Conservation (phyloP, 768 basidiomycete genomes). For the Lactifluus hygrophoroides region DNA sequence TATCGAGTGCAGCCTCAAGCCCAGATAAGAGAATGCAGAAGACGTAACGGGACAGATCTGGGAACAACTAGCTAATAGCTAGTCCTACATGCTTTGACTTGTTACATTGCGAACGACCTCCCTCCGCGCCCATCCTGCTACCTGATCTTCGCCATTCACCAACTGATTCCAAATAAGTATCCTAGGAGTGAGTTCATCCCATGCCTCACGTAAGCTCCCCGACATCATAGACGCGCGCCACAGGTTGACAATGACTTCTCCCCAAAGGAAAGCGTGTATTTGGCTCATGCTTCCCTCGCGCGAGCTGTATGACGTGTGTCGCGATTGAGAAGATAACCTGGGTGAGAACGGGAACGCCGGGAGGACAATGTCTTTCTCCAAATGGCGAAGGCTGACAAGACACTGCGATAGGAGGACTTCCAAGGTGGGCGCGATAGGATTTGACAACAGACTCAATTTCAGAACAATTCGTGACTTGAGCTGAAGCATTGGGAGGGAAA, state of each 20-base stretch:
- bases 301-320: slow-evolving; percentile 19
- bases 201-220: slow-evolving; percentile 27
- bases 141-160: slow-evolving; percentile 26
- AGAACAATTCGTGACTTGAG: neutral
- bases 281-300: slow-evolving; percentile 28
- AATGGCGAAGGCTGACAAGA: neutral
- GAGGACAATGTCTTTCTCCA: slow-evolving; percentile 6
- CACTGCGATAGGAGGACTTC: slow-evolving; percentile 10
- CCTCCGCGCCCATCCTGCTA: slow-evolving; percentile 51
- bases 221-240: slow-evolving; percentile 46
- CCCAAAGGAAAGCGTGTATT: slow-evolving; percentile 37
- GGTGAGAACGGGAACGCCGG: neutral
- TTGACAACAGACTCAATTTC: slow-evolving; percentile 12
- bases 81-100: neutral
- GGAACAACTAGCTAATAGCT: too few relatives aligned
- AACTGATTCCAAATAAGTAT: slow-evolving; percentile 49
- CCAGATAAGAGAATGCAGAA: too few relatives aligned
- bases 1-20: too few relatives aligned
- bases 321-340: neutral
- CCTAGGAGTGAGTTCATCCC: slow-evolving; percentile 47
- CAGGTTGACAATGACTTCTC: slow-evolving; percentile 43
- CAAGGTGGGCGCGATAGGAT: neutral
- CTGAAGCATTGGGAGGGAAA: neutral
- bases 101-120: slow-evolving; percentile 26
- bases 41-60: too few relatives aligned